Base-by-base conservation (phyloP, 768 basidiomycete genomes). In the Chalciporus pseudorubinellus region DNA sequence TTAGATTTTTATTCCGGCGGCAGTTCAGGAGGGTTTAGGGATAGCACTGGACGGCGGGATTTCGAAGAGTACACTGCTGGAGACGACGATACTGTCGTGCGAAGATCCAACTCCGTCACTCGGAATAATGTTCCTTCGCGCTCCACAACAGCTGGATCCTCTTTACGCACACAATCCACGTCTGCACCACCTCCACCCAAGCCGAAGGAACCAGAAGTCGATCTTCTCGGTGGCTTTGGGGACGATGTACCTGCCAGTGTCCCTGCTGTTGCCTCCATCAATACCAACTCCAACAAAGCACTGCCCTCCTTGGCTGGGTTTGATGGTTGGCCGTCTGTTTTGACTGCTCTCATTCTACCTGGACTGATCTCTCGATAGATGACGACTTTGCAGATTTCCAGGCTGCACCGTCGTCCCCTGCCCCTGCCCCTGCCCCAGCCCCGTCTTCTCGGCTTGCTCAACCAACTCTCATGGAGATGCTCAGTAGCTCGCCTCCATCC, bases 41-140 rank as follows among this genome's bases (percentile, higher is more conserved):
- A 92, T 54, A 74, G 70, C 28, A 67, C 69, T 8, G 69, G 81
- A 36, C 72, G 82, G 14, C 73, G 76, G 49, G 79, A 81, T 21
- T 98, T 83, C 58, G 95, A 98, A 61, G 95, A 98, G 67, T 99
- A 99, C 68, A 90, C 95, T 58, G 97, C 95, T 12, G 95, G 95
- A 2, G 92, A 92, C 52, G 95, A 98, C 53, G 93, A 95, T n/a
- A 69, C 64, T 36, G 68, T 59, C 51, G 63, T 39, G 55, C 71
- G 64, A 55, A 77, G 68, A 46, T 75, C 68, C 53, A 74, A 72
- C 40, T 74, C 74, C 19, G 36, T 75, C 40, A 61, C 71, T 19
- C 59, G 60, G 28, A 73, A 70, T 46, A 67, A 58, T 28, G 52
- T 53, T 4, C 21, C 59, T 48, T 55, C 72, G 11, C 61, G 64